phyloP scores from a whole-genome alignment of 345 rosid species.

The Acer negundo region DNA sequence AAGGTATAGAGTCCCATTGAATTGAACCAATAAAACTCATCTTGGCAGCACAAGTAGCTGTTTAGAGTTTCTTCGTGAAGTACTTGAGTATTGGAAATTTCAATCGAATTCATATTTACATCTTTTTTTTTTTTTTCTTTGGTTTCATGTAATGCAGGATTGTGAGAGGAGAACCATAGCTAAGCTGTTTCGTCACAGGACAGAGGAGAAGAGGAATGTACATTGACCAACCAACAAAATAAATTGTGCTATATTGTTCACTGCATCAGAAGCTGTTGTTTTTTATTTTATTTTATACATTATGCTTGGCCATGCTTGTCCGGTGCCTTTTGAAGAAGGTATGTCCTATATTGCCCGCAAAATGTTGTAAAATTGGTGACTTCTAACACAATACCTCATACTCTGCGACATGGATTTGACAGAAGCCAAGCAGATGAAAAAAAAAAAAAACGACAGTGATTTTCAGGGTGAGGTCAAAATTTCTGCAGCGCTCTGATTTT shows the following conservation, averaged over 20 bases:
- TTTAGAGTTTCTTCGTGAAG: background rate
- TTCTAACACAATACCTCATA: background rate
- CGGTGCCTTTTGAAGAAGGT: slow-evolving; percentile 7
- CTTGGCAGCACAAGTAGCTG: background rate
- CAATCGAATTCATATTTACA: background rate
- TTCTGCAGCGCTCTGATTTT: background rate
- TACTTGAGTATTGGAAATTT: background rate
- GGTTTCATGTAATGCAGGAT: slow-evolving; percentile 54
- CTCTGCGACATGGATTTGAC: background rate
- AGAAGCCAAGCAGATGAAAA: background rate
- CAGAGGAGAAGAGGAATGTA: slow-evolving; percentile 62
- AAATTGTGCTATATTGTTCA: slow-evolving; percentile 16
- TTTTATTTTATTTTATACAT: background rate
- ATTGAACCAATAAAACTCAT: background rate
- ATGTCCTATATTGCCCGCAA: background rate
- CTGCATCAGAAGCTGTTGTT: background rate
- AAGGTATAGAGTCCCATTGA: slow-evolving; percentile 50
- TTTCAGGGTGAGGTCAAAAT: background rate
- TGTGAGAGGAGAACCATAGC: slow-evolving; percentile 92
- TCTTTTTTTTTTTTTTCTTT: background rate
- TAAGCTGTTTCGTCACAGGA: slow-evolving; percentile 80
- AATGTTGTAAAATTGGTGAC: slow-evolving; percentile 7
- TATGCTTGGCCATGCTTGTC: background rate
- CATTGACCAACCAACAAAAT: slow-evolving; percentile 40
- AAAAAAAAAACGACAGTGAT: background rate